Evolutionary conservation across 257 asterid genomes (phyloP), one percentile per base, ranked within the genome.

Genomic region (Asclepias syriaca): DNA sequence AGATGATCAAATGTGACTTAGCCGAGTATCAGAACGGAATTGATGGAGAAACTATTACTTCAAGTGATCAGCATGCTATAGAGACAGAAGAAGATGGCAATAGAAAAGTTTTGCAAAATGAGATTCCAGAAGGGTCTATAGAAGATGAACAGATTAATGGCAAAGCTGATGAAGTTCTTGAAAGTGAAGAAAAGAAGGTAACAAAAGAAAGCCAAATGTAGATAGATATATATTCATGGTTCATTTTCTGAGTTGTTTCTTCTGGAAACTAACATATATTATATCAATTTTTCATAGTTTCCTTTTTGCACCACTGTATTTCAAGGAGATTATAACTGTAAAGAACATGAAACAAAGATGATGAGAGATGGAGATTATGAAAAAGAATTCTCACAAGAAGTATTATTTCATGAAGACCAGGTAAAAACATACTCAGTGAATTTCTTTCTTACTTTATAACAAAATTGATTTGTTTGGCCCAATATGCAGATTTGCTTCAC

Each of bases 111-210:
- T 34, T 55, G 68, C 56, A 16, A 40, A 46, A 24, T 54, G 66
- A 55, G 15, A 60, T 6, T 7, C 16, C 63, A 55, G 45, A 22
- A 46, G 54, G 46, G 1, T 67, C 45, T 50, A 60, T 18, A 46
- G 63, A 43, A 32, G 39, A 72, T 24, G 69, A 59, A 54, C 34
- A 43, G 37, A 16, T 24, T 39, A 66, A 65, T 24, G 48, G 29
- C 19, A 54, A 40, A 54, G 0, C 2, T 46, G 43, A 58, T 53
- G 67, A 53, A 37, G 22, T 40, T 16, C 58, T 39, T 65, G 66
- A 56, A 19, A 66, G 57, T 13, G n/a, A 5, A 65, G 77, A 66
- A 27, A 66, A 43, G 8, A 48, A 40, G 57, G 21, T 66, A 50
- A 29, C 34, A 29, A 2, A 29, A 29, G 34, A 29, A 29, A 29